These are phyloP conservation scores for Arthrobotrys entomopaga DNA, from an alignment of 2,329 filamentous ascomycete genomes.

Conservation along the genomic window DNA sequence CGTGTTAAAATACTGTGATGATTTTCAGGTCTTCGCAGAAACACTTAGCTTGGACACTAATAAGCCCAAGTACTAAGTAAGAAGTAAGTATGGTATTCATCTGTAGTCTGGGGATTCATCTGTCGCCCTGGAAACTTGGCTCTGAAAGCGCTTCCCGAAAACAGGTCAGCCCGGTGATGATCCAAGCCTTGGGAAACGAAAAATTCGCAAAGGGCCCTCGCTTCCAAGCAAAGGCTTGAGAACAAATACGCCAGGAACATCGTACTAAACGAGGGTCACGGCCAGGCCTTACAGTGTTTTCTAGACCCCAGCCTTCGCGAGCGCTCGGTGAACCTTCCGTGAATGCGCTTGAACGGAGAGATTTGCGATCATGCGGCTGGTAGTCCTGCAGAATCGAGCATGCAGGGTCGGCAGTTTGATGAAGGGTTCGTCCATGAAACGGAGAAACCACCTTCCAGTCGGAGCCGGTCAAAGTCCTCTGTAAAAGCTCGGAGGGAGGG, in stretches of 20 bases:
- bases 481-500: no score
- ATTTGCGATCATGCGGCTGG: conserved; percentile 31
- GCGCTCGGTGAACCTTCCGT: neutral
- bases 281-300: neutral
- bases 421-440: conserved; percentile 1
- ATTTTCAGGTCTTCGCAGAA: no score
- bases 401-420: conserved; percentile 24
- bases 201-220: conserved; percentile 18
- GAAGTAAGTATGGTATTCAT: no score
- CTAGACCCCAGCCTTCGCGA: no score
- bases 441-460: conserved; percentile 21
- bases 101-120: no score
- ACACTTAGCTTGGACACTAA: no score
- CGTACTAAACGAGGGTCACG: neutral
- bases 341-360: neutral
- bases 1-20: no score
- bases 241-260: neutral
- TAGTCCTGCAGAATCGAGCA: neutral
- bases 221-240: conserved; percentile 7
- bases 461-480: neutral
- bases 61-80: no score
- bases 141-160: neutral
- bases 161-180: conserved; percentile 6
- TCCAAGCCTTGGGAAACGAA: neutral
- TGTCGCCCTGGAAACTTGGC: no score